phyloP scores from a whole-genome alignment of 1,139 yeast genomes.

The Lodderomyces metapsilosis region DNA sequence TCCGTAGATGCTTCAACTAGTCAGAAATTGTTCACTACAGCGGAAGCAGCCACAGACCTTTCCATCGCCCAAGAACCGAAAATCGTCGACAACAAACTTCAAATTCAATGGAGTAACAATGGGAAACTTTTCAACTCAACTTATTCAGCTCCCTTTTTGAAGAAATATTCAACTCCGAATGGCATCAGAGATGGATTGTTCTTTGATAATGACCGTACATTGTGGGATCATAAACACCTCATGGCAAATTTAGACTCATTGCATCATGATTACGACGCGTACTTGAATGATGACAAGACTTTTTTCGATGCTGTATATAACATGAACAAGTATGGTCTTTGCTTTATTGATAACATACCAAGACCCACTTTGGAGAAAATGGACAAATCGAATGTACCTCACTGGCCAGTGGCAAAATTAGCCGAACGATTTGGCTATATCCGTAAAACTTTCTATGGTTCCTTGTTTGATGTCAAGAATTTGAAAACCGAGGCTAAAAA shows the following conservation, averaged over 20 bases:
- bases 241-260: slow-evolving; percentile 19
- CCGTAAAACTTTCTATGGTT: slow-evolving; percentile 73
- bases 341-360: slow-evolving; percentile 56
- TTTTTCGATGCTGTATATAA: slow-evolving; percentile 43
- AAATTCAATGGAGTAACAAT: slow-evolving; percentile 54
- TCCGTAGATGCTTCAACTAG: slow-evolving; percentile 58
- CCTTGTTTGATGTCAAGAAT: slow-evolving; percentile 67
- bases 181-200: slow-evolving; percentile 32
- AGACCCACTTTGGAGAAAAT: slow-evolving; percentile 20
- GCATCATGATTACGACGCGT: slow-evolving; percentile 41
- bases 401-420: slow-evolving; percentile 46
- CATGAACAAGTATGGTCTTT: slow-evolving; percentile 59
- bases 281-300: slow-evolving; percentile 32
- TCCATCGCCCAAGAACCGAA: slow-evolving; percentile 26
- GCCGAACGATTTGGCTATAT: slow-evolving; percentile 69
- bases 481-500: slow-evolving; percentile 60
- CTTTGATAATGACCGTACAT: slow-evolving; percentile 33
- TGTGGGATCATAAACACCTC: slow-evolving; percentile 38
- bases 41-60: slow-evolving; percentile 33
- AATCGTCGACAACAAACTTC: slow-evolving; percentile 30
- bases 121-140: slow-evolving; percentile 35
- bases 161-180: slow-evolving; percentile 36
- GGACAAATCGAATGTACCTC: slow-evolving; percentile 28
- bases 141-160: slow-evolving; percentile 50
- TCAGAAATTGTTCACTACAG: slow-evolving; percentile 70